phyloP scores from a whole-genome alignment of 768 basidiomycete genomes.

The Mycena galericulata region DNA sequence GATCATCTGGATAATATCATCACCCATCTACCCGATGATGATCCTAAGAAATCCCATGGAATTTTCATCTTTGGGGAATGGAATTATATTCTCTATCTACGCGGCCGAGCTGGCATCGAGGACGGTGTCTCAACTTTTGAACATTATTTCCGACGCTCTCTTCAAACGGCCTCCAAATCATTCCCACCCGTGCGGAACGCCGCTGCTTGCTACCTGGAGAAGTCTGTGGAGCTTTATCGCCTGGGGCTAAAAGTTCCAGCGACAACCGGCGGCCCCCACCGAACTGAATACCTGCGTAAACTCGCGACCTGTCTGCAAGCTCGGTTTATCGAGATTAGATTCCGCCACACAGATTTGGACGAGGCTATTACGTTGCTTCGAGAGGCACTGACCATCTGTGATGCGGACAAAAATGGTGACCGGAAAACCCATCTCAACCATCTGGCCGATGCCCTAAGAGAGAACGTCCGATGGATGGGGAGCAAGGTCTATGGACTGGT shows the following conservation, averaged over 20 bases:
- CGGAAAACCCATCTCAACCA: neutral
- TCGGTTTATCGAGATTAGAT: neutral
- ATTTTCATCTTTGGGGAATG: neutral
- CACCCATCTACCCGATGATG: neutral
- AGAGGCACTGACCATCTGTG: neutral
- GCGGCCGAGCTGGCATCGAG: neutral
- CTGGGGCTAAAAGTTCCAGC: neutral
- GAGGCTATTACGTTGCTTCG: neutral
- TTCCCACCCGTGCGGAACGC: neutral
- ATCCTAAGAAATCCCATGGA: neutral
- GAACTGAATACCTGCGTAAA: neutral
- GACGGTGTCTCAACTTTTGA: conserved; percentile 2
- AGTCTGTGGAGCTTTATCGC: neutral
- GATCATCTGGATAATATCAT: neutral
- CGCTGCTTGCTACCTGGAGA: neutral
- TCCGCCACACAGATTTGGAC: neutral
- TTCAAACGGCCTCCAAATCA: neutral
- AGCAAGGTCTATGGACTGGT: too few species aligned
- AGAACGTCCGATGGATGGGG: too few species aligned
- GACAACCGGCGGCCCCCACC: neutral
- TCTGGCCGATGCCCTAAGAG: conserved; percentile 1
- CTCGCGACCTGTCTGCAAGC: neutral
- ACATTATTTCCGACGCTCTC: neutral
- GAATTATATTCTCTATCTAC: neutral
- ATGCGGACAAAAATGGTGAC: neutral